Percentiles rank a stretch among this genome's conserved stretches.
These are phyloP conservation scores for Podila verticillata DNA, from an alignment of 192 early-diverging fungal species.

Conservation along the genomic window DNA sequence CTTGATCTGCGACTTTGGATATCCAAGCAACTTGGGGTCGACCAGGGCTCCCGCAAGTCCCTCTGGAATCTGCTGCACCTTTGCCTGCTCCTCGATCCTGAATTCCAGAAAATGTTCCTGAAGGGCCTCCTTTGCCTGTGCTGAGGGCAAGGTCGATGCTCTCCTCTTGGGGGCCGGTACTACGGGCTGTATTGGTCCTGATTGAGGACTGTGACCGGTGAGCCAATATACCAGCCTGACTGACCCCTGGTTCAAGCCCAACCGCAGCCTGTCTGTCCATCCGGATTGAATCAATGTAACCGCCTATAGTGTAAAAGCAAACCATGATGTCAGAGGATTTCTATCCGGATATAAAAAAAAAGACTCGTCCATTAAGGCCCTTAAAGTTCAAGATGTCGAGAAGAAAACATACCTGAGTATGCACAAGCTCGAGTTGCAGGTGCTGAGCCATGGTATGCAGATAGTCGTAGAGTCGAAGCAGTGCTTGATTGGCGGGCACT, in stretches of 20 bases:
- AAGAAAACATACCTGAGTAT: constrained; percentile 59
- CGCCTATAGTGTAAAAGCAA: constrained; percentile 4
- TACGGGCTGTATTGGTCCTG: constrained; percentile 5
- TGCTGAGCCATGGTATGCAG: constrained; percentile 73
- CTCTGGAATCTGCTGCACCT: constrained; percentile 22
- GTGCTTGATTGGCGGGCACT: constrained; percentile 59
- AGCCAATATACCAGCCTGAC: constrained; percentile 58
- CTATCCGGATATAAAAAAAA: no score
- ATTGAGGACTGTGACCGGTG: constrained; percentile 8
- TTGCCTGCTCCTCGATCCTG: constrained; percentile 33
- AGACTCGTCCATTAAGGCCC: no score
- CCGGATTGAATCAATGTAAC: constrained; percentile 44
- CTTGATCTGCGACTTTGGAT: constrained; percentile 56
- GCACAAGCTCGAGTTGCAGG: constrained; percentile 75
- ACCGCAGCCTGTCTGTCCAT: constrained; percentile 56
- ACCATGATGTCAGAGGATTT: background rate
- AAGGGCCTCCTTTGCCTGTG: constrained; percentile 8
- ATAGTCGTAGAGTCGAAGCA: constrained; percentile 80
- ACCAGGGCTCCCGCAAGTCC: constrained; percentile 44
- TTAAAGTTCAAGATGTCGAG: background rate
- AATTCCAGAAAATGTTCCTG: constrained; percentile 48
- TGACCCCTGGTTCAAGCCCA: constrained; percentile 36
- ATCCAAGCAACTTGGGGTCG: constrained; percentile 55
- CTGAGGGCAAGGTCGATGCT: constrained; percentile 11
- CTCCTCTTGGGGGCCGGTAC: constrained; percentile 23